These are phyloP conservation scores for Crucihimalaya himalaica DNA, from an alignment of 345 rosid genomes.

Conservation along the genomic window DNA sequence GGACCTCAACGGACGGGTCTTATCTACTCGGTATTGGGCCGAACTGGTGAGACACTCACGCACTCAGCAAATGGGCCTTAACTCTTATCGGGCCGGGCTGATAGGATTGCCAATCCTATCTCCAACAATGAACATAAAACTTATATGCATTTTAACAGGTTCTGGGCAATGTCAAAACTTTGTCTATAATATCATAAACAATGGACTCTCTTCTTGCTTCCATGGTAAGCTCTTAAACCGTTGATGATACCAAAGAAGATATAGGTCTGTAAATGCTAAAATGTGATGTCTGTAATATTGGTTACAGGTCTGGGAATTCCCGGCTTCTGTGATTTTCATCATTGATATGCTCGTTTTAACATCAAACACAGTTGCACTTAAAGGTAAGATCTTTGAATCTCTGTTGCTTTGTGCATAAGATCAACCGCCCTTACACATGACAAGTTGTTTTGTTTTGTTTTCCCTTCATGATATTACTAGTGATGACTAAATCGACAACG, in stretches of 20 bases:
- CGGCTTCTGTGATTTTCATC: conserved; percentile 65
- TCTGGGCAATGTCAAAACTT: conserved; percentile 45
- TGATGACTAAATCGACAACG: conserved; percentile 55
- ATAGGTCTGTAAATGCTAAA: conserved; percentile 3
- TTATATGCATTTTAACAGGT: conserved; percentile 45
- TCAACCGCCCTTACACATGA: neutral
- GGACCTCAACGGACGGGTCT: no score
- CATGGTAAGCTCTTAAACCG: neutral
- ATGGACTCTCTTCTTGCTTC: neutral
- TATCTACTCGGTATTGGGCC: no score
- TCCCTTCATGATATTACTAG: conserved; percentile 38
- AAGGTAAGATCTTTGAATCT: conserved; percentile 53
- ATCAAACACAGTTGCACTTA: conserved; percentile 68
- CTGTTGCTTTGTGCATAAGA: neutral
- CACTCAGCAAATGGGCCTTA: no score
- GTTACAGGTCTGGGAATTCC: conserved; percentile 83
- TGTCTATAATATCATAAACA: neutral
- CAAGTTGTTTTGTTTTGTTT: conserved; percentile 7
- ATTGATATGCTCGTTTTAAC: conserved; percentile 75
- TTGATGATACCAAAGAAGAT: neutral
- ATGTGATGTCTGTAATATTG: neutral
- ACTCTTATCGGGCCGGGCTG: no score
- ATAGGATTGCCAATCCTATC: no score
- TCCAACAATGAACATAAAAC: neutral
- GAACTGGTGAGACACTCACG: no score